phyloP scores from a whole-genome alignment of 1,139 yeast genomes.

The Blastobotrys aristatus region DNA sequence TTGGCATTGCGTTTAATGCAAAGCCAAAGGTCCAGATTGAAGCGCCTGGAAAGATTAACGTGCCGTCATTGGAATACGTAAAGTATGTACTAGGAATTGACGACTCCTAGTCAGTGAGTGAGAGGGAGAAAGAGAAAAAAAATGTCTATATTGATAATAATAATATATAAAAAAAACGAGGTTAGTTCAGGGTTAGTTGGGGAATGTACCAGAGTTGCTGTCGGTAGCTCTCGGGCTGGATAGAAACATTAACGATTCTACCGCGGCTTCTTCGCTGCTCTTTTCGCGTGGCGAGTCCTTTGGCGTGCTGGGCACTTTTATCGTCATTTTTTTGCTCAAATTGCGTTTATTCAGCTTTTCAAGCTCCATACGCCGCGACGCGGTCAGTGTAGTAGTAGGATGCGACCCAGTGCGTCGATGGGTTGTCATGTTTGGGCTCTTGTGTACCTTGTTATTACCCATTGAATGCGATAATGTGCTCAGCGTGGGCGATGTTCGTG shows the following conservation, averaged over 20 bases:
- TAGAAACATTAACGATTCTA: constrained; percentile 44
- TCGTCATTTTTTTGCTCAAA: constrained; percentile 1
- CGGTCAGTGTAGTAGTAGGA: too few species aligned
- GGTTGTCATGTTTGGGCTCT: not conserved
- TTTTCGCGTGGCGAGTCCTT: not conserved
- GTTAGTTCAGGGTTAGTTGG: not conserved
- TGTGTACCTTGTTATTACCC: not conserved
- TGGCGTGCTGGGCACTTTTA: not conserved
- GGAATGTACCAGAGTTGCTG: not conserved
- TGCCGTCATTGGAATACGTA: constrained; percentile 62
- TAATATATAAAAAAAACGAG: not conserved
- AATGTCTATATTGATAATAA: constrained; percentile 3
- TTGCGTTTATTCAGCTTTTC: not conserved
- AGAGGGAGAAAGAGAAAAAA: constrained; percentile 10
- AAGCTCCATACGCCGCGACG: not conserved
- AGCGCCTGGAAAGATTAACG: constrained; percentile 81
- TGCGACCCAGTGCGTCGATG: not conserved
- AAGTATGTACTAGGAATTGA: constrained; percentile 76
- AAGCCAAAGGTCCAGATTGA: constrained; percentile 77
- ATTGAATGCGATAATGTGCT: not conserved
- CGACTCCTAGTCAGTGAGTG: constrained; percentile 48
- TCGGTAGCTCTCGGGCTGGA: constrained; percentile 36
- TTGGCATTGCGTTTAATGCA: constrained; percentile 96
- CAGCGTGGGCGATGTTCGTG: not conserved
- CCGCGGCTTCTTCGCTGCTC: constrained; percentile 40